phyloP scores from a whole-genome alignment of 1,139 yeast species.

The Saccharomyces pastorianus region DNA sequence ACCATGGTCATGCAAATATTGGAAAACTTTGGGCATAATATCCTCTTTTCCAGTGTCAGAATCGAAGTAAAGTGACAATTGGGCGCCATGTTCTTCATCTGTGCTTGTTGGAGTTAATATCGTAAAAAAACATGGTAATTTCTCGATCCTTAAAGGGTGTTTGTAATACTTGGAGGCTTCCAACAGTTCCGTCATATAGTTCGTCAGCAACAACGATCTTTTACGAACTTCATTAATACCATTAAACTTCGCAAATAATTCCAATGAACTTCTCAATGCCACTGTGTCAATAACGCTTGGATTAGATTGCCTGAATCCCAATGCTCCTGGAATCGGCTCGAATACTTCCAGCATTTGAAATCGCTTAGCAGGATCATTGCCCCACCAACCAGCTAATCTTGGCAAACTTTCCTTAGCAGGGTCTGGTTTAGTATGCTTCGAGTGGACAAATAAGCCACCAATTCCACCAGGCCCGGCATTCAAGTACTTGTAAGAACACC shows the following conservation, averaged over 20 bases:
- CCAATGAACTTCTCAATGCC: constrained; percentile 57
- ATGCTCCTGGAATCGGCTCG: constrained; percentile 73
- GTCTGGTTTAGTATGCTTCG: constrained; percentile 37
- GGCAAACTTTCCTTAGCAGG: constrained; percentile 40
- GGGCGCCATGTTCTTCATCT: constrained; percentile 63
- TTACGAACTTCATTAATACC: constrained; percentile 52
- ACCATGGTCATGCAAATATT: constrained; percentile 44
- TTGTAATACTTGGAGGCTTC: constrained; percentile 38
- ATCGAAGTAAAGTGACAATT: constrained; percentile 62
- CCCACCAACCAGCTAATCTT: constrained; percentile 97
- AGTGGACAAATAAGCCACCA: constrained; percentile 74
- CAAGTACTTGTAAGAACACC: constrained; percentile 89
- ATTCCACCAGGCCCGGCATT: constrained; percentile 92
- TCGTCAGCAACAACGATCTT: constrained; percentile 54
- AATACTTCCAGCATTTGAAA: constrained; percentile 76
- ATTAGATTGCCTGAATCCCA: constrained; percentile 86
- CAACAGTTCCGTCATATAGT: constrained; percentile 45
- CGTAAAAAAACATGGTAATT: constrained; percentile 35
- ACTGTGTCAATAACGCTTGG: constrained; percentile 83
- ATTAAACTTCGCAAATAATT: constrained; percentile 52
- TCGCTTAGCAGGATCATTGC: constrained; percentile 60
- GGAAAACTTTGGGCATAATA: constrained; percentile 57
- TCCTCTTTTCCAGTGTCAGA: constrained; percentile 41
- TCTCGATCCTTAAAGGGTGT: constrained; percentile 26
- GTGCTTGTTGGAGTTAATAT: constrained; percentile 61